phyloP scores from a whole-genome alignment of 2,329 filamentous ascomycete genomes.

The Lachnellula willkommii region DNA sequence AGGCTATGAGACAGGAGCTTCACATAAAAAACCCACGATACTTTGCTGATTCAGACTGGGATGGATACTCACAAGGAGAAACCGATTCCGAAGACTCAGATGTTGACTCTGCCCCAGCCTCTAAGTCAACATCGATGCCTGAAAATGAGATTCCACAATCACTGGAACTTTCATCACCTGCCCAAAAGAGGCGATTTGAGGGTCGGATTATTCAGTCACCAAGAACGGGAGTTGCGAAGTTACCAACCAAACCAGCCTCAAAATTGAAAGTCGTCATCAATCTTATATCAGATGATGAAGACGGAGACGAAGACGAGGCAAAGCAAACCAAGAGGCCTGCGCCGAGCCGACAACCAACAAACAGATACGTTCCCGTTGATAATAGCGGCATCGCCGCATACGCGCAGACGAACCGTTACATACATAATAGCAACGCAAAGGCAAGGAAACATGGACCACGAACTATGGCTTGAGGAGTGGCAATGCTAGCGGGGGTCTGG shows the following conservation, averaged over 20 bases:
- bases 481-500: not conserved
- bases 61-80: not conserved
- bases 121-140: not conserved
- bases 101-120: not conserved
- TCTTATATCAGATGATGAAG: conserved; percentile 13
- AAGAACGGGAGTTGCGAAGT: not conserved
- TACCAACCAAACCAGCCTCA: not conserved
- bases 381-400: conserved; percentile 18
- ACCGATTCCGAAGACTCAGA: not conserved
- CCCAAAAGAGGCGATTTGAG: not conserved
- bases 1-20: not conserved
- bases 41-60: not conserved
- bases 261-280: conserved; percentile 3
- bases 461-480: too few relatives aligned
- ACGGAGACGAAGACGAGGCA: not conserved
- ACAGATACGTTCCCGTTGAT: conserved; percentile 19
- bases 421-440: conserved; percentile 2
- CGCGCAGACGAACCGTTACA: conserved; percentile 11
- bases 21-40: not conserved
- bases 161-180: not conserved
- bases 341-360: not conserved
- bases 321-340: not conserved
- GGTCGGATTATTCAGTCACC: not conserved
- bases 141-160: not conserved
- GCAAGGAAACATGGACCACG: not conserved